Conservation (phyloP, 1,284 basidiomycete genomes). For the Austroboletus novae-zelandiae region DNA sequence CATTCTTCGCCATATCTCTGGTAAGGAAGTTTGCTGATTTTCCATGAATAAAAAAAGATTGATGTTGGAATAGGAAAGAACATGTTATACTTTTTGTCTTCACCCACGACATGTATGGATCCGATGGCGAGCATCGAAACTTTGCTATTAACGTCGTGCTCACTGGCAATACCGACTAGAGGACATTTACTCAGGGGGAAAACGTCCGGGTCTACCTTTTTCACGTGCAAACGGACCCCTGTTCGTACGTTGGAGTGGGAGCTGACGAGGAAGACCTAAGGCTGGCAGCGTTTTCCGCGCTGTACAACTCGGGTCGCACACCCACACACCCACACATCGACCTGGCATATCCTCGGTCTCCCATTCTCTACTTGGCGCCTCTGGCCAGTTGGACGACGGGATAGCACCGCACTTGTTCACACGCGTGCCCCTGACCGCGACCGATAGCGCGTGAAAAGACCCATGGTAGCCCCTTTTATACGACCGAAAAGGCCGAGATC, state of each 20-base stretch:
- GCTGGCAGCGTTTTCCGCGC: slow-evolving; percentile 52
- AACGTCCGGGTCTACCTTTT: slow-evolving; percentile 15
- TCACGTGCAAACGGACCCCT: slow-evolving; percentile 35
- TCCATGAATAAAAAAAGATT: slow-evolving; percentile 4
- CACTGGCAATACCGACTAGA: slow-evolving; percentile 6
- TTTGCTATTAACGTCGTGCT: slow-evolving; percentile 12
- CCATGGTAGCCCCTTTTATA: slow-evolving; percentile 57
- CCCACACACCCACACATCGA: slow-evolving; percentile 42
- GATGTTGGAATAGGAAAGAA: not conserved
- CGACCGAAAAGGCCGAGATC: not conserved
- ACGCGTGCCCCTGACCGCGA: slow-evolving; percentile 57
- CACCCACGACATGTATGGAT: not conserved
- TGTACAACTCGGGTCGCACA: slow-evolving; percentile 57
- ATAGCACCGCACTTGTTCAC: slow-evolving; percentile 55
- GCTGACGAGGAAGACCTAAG: slow-evolving; percentile 45
- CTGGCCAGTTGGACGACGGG: slow-evolving; percentile 47
- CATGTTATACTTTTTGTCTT: slow-evolving; percentile 3
- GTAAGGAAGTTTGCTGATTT: slow-evolving; percentile 8
- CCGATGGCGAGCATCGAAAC: slow-evolving; percentile 4
- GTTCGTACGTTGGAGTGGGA: slow-evolving; percentile 41
- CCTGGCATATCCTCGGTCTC: slow-evolving; percentile 53
- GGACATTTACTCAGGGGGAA: slow-evolving; percentile 2
- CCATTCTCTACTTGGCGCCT: not conserved
- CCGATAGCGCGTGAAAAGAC: slow-evolving; percentile 44
- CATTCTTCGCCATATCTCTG: not conserved